Base-by-base conservation (phyloP, 2,329 filamentous ascomycete species). In the Ascochyta koolunga region DNA sequence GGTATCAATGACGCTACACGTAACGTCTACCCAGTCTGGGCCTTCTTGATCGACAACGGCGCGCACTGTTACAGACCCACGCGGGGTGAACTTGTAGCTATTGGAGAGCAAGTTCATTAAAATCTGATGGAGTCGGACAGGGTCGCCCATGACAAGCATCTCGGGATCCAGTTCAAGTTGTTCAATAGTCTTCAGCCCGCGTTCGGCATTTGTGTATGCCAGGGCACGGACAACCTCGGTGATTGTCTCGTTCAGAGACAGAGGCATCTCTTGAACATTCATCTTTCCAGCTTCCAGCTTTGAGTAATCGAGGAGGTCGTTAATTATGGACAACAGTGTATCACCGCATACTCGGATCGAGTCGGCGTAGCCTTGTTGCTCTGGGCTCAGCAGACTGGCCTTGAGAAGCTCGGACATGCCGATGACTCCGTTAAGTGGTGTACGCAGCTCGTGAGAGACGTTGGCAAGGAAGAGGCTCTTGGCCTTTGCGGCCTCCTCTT, bases 31-130 rank as follows among this genome's bases (percentile, higher is more conserved):
- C 53, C 83, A 83, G 33, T 90, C 85, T 13, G 83, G 80, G 9
- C 86, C 87, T 69, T 96, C 90, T 7, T 81, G 80, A 39, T 91
- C 87, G 18, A 92, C 83, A 21, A 83, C 83, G 4, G 91, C 90
- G 40, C 87, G 87, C 45, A 97, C 91, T 0, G 90, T 96, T 54
- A 97, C 90, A 0, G 89, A 90, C 0, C 93, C 93, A 53, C 88
- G 84, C 52, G 93, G 89, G 0, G 93, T 97, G 70, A 97, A 97
- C 71, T 97, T 97, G 74, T 96, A 88, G 68, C 90, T 93, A 78
- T 97, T 97, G 59, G 89, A 90, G 37, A 97, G 89, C 22, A 97
- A 82, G 67, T 97, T 97, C 62, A 90, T 90, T 27, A 82, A 62
- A 32, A 81, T 79, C 37, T 82, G 79, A 58, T 82, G 79, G 4